phyloP scores from a whole-genome alignment of 257 asterid genomes.

The Nicotiana attenuata region DNA sequence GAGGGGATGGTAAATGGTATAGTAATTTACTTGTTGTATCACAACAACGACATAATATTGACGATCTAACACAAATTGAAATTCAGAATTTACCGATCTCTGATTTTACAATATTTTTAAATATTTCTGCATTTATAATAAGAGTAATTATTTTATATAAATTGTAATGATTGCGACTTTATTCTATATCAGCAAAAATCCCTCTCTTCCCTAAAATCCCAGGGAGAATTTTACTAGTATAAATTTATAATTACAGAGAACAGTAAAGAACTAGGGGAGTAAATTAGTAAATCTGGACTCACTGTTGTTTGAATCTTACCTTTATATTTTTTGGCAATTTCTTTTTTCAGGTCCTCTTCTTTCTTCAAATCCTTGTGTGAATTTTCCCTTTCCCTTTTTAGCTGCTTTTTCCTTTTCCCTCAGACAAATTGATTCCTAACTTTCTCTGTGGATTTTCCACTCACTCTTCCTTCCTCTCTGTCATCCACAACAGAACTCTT shows the following conservation, averaged over 20 bases:
- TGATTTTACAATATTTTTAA: no score
- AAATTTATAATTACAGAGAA: no score
- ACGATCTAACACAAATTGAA: no score
- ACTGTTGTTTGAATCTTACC: not conserved
- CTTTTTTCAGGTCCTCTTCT: not conserved
- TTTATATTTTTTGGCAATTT: not conserved
- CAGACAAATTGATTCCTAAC: slow-evolving; percentile 21
- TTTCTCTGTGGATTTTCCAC: slow-evolving; percentile 10
- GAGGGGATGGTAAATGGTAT: not conserved
- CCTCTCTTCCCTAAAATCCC: no score
- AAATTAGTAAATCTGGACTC: not conserved
- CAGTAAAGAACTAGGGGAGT: not conserved
- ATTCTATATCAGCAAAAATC: no score
- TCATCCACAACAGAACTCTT: slow-evolving; percentile 24
- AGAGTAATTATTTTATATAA: no score
- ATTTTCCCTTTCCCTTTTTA: slow-evolving; percentile 11
- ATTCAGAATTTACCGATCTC: no score
- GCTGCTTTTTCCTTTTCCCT: not conserved
- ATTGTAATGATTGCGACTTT: no score
- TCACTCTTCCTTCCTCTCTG: slow-evolving; percentile 12
- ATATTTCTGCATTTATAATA: no score
- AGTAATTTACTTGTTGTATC: no score
- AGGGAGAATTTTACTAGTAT: no score
- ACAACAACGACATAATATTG: no score
- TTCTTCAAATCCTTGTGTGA: not conserved